Evolutionary conservation across 108 stramenopile species (phyloP), one percentile per base, ranked within the genome.

Genomic region (Chaetoceros tenuissimus): DNA sequence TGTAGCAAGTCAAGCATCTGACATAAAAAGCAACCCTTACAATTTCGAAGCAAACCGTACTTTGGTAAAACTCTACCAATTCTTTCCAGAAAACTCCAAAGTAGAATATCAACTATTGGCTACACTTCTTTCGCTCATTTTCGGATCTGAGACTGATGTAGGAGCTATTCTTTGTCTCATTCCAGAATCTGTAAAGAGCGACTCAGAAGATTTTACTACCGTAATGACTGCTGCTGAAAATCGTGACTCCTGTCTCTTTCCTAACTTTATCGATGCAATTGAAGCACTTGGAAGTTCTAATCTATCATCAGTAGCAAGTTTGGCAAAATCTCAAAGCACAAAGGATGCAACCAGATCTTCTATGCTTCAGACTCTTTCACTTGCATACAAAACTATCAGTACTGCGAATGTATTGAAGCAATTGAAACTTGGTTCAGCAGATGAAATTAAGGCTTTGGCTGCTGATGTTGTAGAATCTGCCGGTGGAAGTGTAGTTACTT

Each of bases 31-130:
- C 26, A 76, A 69, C 24, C 75, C 84, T 17, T 93, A 93, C 67
- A 60, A 67, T 67, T 83, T 80, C 58, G 85, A 80, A 30, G 85
- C 87, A 60, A 86, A 87, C 52, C 81, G 87, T 21, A 73, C 72
- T 0, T 55, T 93, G 48, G 54, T 84, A 52, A 93, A 88, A 45
- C 56, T 85, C 50, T 89, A 93, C 54, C 82, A 89, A 62, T 84
- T 87, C 61, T 81, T 81, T 49, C 83, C 85, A 20, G 57, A 65
- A 45, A 17, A 31, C 16, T 25, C 49, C 53, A 53, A 79, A 24
- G 52, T 60, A 27, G 66, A 65, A 44, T 57, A 55, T 16, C 62
- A 60, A 24, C 73, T 82, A 18, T 27, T 71, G 20, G 65, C 71
- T 18, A 68, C 74, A 54, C 52, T 85, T 49, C 62, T 93, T 56